A percentile compares a stretch with the other conserved stretches of the same genome.
phyloP scores from a whole-genome alignment of 2,329 filamentous ascomycete species.

The Magnaporthiopsis rhizophila region DNA sequence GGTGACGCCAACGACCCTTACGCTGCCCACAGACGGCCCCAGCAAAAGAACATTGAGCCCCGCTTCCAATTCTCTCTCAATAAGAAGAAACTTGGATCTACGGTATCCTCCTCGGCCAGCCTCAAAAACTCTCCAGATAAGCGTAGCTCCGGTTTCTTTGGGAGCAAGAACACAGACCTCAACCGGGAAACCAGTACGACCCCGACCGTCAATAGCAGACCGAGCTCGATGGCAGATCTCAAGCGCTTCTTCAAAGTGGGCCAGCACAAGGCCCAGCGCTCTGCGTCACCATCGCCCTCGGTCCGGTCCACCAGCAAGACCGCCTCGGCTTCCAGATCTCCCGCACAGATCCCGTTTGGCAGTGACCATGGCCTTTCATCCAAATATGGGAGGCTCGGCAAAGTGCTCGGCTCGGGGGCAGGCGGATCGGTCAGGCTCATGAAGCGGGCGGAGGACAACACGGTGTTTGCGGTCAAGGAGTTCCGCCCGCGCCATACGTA shows the following conservation, averaged over 20 bases:
- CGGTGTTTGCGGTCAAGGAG: constrained; percentile 95
- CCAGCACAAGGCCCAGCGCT: constrained; percentile 62
- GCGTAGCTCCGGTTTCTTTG: constrained; percentile 38
- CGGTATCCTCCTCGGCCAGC: constrained; percentile 42
- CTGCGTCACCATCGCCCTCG: constrained; percentile 53
- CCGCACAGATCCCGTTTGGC: constrained; percentile 73
- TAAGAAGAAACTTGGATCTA: constrained; percentile 62
- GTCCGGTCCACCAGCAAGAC: constrained; percentile 38
- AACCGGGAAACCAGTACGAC: constrained; percentile 33
- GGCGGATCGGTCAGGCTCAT: constrained; percentile 91
- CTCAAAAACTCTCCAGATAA: constrained; percentile 42
- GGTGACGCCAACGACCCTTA: constrained; percentile 82
- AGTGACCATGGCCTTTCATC: constrained; percentile 86
- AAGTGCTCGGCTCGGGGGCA: constrained; percentile 85
- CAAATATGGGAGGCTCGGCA: constrained; percentile 94
- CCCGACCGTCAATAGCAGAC: constrained; percentile 41
- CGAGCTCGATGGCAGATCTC: constrained; percentile 86
- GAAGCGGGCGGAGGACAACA: constrained; percentile 86
- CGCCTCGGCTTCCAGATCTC: constrained; percentile 36
- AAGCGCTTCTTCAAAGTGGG: constrained; percentile 93
- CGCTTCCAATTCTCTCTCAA: constrained; percentile 77
- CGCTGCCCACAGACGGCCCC: constrained; percentile 69
- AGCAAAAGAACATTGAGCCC: constrained; percentile 62
- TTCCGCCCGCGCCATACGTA: constrained; percentile 88
- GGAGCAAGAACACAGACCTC: constrained; percentile 34